These are phyloP conservation scores for Cladophialophora chaetospira DNA, from an alignment of 2,329 filamentous ascomycete species.

Conservation along the genomic window DNA sequence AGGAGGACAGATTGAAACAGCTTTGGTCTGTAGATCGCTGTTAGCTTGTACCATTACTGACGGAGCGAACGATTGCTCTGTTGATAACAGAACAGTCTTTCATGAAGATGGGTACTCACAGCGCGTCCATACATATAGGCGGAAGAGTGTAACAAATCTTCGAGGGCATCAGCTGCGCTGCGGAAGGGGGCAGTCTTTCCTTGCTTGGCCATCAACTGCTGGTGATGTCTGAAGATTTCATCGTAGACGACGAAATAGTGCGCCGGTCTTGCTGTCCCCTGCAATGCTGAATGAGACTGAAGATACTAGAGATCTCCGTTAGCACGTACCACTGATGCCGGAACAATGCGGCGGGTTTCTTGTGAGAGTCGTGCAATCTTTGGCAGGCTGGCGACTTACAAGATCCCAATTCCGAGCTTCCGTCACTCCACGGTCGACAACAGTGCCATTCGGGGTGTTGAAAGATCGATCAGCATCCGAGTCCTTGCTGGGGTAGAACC, in stretches of 20 bases:
- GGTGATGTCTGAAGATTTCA: conserved; percentile 52
- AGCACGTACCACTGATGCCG: too few species aligned
- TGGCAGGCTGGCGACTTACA: too few species aligned
- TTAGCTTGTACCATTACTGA: too few species aligned
- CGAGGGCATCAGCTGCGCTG: conserved; percentile 65
- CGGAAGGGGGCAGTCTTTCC: background rate
- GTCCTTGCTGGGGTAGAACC: conserved; percentile 69
- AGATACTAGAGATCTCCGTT: too few species aligned
- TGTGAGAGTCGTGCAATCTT: too few species aligned
- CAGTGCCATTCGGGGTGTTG: conserved; percentile 75
- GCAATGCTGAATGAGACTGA: conserved; percentile 76
- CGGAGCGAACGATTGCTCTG: too few species aligned
- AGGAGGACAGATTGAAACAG: conserved; percentile 82
- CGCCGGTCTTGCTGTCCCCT: conserved; percentile 80
- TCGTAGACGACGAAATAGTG: conserved; percentile 77
- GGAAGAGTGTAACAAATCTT: conserved; percentile 57
- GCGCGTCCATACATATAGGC: conserved; percentile 70
- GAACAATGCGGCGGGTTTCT: too few species aligned
- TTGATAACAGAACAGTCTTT: too few species aligned
- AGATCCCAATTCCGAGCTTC: conserved; percentile 78
- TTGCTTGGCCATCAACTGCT: background rate
- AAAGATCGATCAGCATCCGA: conserved; percentile 56
- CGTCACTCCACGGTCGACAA: conserved; percentile 83
- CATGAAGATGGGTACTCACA: too few species aligned
- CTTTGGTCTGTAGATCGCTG: too few species aligned